Conservation (phyloP, 495 filamentous ascomycete genomes). For the Penicillium canescens region DNA sequence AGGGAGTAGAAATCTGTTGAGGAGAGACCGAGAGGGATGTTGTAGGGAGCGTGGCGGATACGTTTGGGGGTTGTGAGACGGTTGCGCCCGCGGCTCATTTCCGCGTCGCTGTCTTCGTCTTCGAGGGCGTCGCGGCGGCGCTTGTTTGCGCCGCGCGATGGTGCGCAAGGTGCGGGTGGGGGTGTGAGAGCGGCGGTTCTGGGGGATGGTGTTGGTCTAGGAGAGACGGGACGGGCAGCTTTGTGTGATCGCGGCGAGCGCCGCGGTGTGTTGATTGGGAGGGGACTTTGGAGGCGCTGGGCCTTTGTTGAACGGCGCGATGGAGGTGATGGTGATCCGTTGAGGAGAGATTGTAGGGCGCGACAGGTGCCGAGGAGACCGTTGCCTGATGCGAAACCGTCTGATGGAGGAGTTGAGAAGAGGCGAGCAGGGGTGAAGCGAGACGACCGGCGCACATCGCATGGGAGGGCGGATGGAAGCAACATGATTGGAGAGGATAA, state of each 20-base stretch:
- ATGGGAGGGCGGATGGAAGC: slow-evolving; percentile 69
- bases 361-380: slow-evolving; percentile 69
- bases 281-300: slow-evolving; percentile 51
- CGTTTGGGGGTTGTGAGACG: slow-evolving; percentile 69
- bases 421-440: slow-evolving; percentile 60
- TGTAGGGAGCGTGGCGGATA: slow-evolving; percentile 62
- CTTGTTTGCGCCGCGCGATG: slow-evolving; percentile 59
- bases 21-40: slow-evolving; percentile 66
- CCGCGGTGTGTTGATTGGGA: slow-evolving; percentile 51
- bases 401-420: slow-evolving; percentile 60
- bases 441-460: slow-evolving; percentile 61
- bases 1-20: slow-evolving; percentile 65
- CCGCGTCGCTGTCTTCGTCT: slow-evolving; percentile 51
- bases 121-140: slow-evolving; percentile 53
- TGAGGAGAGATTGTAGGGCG: slow-evolving; percentile 68
- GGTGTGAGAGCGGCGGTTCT: slow-evolving; percentile 19
- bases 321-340: slow-evolving; percentile 39
- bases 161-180: slow-evolving; percentile 39
- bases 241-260: slow-evolving; percentile 47
- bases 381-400: slow-evolving; percentile 51
- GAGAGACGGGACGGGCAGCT: slow-evolving; percentile 31
- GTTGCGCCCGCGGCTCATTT: slow-evolving; percentile 37
- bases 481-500: slow-evolving; percentile 52
- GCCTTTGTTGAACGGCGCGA: slow-evolving; percentile 37
- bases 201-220: slow-evolving; percentile 35